These are phyloP conservation scores for Ogataea ganodermae DNA, from an alignment of 805 yeast genomes.

Conservation along the genomic window DNA sequence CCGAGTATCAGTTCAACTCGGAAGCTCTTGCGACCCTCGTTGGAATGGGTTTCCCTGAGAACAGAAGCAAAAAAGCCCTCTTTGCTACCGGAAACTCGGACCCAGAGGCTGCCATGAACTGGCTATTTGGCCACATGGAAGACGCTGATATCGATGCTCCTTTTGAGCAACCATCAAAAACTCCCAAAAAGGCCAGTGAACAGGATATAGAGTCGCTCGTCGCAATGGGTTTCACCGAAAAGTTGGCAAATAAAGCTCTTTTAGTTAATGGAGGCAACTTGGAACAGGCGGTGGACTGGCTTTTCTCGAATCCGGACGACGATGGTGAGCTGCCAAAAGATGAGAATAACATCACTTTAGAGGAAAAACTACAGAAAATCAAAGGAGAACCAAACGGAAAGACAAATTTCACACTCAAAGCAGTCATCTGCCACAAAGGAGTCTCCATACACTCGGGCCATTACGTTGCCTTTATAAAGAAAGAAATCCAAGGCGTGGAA, in stretches of 20 bases:
- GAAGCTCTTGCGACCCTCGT: slow-evolving; percentile 55
- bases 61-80: slow-evolving; percentile 66
- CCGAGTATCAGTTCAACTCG: slow-evolving; percentile 53
- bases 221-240: slow-evolving; percentile 76
- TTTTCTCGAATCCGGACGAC: slow-evolving; percentile 80
- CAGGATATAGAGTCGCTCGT: slow-evolving; percentile 50
- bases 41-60: slow-evolving; percentile 87
- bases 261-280: slow-evolving; percentile 57
- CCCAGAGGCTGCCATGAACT: slow-evolving; percentile 78
- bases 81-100: slow-evolving; percentile 67
- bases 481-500: slow-evolving; percentile 39
- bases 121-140: slow-evolving; percentile 89
- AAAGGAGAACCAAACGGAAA: slow-evolving; percentile 4
- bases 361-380: slow-evolving; percentile 15
- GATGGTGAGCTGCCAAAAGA: slow-evolving; percentile 52
- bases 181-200: slow-evolving; percentile 29
- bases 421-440: slow-evolving; percentile 87
- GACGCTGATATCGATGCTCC: slow-evolving; percentile 76
- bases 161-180: slow-evolving; percentile 33
- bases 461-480: slow-evolving; percentile 75
- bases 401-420: slow-evolving; percentile 49
- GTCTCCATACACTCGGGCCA: slow-evolving; percentile 89
- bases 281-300: slow-evolving; percentile 88
- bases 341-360: slow-evolving; percentile 8
- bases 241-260: slow-evolving; percentile 74